Percentiles rank a stretch among this genome's conserved stretches.
Evolutionary conservation across 345 rosid genomes (phyloP).

Genomic region (Limnanthes douglasii): DNA sequence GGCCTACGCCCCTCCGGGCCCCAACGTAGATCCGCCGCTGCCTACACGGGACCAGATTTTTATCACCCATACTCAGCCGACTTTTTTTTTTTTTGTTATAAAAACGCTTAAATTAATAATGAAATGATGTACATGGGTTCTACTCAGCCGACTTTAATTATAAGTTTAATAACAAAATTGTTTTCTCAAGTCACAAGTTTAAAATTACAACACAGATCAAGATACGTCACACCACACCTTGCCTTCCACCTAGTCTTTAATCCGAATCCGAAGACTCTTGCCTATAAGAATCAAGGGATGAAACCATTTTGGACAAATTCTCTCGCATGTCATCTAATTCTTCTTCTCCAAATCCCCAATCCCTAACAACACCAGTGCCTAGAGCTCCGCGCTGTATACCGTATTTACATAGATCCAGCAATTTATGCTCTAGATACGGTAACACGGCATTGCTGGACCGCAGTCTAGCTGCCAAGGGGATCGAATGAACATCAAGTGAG

Average conservation of each 20-base stretch:
- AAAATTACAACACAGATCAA: too few species aligned
- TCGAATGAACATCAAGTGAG: constrained; percentile 59
- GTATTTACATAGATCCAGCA: constrained; percentile 33
- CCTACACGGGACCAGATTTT: too few species aligned
- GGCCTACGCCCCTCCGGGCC: too few species aligned
- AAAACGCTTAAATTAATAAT: too few species aligned
- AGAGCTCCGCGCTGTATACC: constrained; percentile 52
- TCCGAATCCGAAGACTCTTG: constrained; percentile 52
- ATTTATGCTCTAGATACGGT: constrained; percentile 52
- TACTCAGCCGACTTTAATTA: too few species aligned
- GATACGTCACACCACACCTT: too few species aligned
- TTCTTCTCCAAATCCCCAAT: constrained; percentile 82
- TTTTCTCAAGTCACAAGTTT: too few species aligned
- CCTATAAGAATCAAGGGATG: constrained; percentile 23
- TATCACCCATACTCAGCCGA: too few species aligned
- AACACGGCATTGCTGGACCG: constrained; percentile 52
- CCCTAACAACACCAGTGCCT: constrained; percentile 46
- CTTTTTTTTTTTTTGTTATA: too few species aligned
- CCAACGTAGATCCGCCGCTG: too few species aligned
- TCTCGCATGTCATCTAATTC: constrained; percentile 69
- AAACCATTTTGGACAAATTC: constrained; percentile 47
- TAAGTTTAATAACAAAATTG: too few species aligned
- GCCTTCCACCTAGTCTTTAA: constrained; percentile 10
- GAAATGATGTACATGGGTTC: too few species aligned
- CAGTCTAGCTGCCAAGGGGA: constrained; percentile 61